Evolutionary conservation across 2,329 filamentous ascomycete genomes (phyloP).

Genomic region (Fusarium oxysporum): DNA sequence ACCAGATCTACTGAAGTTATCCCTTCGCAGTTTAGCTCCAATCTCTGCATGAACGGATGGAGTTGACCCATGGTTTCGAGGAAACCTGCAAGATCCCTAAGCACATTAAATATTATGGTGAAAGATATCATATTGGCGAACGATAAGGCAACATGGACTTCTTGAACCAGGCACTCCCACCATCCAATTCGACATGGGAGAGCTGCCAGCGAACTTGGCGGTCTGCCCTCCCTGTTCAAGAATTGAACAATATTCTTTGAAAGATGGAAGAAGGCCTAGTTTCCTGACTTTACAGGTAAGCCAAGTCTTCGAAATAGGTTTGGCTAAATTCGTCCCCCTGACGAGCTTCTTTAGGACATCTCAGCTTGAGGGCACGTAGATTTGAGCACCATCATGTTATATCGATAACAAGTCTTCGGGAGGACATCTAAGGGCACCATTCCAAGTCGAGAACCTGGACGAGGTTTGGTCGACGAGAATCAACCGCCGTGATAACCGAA

Average conservation of each 20-base stretch:
- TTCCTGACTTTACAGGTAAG: no score
- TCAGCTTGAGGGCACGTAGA: no score
- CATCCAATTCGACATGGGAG: neutral
- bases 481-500: neutral
- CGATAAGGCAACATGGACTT: neutral
- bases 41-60: neutral
- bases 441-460: neutral
- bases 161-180: neutral
- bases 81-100: neutral
- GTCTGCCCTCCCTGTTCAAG: no score
- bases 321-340: no score
- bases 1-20: fast-evolving
- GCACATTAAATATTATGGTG: fast-evolving
- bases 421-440: neutral
- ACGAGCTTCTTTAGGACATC: no score
- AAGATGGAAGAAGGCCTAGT: no score
- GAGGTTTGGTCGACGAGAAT: neutral
- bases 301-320: no score
- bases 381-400: no score
- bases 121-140: neutral
- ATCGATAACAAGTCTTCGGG: neutral
- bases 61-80: neutral
- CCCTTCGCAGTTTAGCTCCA: fast-evolving
- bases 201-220: neutral
- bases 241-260: no score